Evolutionary conservation across 179 eudicot genomes (phyloP), one percentile per base, ranked within the genome.

Genomic region (Corrigiola litoralis): DNA sequence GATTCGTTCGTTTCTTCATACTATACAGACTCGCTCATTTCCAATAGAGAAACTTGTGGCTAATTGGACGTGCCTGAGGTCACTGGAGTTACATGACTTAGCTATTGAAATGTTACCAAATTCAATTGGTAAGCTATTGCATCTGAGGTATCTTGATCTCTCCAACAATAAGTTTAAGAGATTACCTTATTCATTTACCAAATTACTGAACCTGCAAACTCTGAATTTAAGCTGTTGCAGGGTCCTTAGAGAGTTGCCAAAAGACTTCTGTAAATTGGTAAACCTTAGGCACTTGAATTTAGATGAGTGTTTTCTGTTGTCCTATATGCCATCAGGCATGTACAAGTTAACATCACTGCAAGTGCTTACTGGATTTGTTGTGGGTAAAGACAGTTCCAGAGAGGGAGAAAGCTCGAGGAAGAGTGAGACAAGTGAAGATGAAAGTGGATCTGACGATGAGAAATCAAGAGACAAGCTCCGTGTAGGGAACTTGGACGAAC

Each of bases 141-240:
- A 69, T 34, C 23, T 69, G 9, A 61, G 67, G 23, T 69, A 51
- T 50, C 67, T 69, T 12, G 52, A 61, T 51, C 45, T 69, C 6
- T 52, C 67, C 7, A 4, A 6, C 0, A 69, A 42, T 31, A 7
- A 17, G 11, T 31, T 69, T 13, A 17, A 48, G 12, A 9, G 23
- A 18, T 60, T 69, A 9, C 73, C 67, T 5, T 25, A 17, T 3
- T 49, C 50, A 29, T 4, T 69, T 3, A 5, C 53, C 7, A 37
- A 42, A 16, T 6, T 61, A 31, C 20, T 17, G 2, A 51, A 61
- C 16, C 31, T 69, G 21, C 67, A 69, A 20, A 51, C 61, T 2
- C 34, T 69, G 5, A 20, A 4, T 12, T 24, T 69, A 23, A 0
- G 2, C 0, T 2, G 5, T 7, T 70, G 74, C 53, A 0, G 0